These are phyloP conservation scores for Hygrocybe coccinea DNA, from an alignment of 768 basidiomycete genomes.

Conservation along the genomic window DNA sequence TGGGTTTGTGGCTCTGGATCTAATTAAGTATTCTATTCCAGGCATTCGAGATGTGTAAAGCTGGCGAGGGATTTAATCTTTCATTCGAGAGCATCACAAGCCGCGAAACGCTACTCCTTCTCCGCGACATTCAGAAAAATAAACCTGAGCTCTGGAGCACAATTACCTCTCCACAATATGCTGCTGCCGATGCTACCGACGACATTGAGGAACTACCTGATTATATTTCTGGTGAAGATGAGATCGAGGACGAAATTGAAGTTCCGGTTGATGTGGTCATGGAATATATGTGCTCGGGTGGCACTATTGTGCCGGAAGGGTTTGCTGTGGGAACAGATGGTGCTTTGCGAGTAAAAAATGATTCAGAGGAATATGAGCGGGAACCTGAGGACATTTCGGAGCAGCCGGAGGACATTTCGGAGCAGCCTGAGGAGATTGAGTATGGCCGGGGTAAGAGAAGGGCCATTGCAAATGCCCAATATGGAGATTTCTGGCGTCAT, in stretches of 20 bases:
- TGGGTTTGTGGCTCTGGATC: conserved; percentile 3
- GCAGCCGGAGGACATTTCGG: neutral
- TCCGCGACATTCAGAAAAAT: conserved; percentile 2
- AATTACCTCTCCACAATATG: neutral
- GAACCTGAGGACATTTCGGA: too few species aligned
- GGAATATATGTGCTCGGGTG: neutral
- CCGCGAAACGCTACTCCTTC: neutral
- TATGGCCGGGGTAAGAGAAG: neutral
- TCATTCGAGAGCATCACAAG: conserved; percentile 10
- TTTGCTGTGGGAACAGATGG: neutral
- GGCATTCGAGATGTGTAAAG: conserved; percentile 10
- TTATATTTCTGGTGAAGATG: neutral
- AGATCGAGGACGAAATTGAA: conserved; percentile 7
- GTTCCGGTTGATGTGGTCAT: conserved; percentile 5
- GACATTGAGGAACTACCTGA: neutral
- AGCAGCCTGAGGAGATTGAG: neutral
- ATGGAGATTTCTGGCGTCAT: neutral
- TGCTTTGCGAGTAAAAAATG: neutral
- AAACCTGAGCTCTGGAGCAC: conserved; percentile 9
- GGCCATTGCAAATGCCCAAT: neutral
- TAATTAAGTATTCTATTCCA: neutral
- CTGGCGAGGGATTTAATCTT: conserved; percentile 5
- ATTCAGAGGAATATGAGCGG: neutral
- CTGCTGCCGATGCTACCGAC: neutral
- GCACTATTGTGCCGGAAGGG: neutral